Conservation (phyloP, 129 eudicot genomes). For the Flaveria robusta region DNA sequence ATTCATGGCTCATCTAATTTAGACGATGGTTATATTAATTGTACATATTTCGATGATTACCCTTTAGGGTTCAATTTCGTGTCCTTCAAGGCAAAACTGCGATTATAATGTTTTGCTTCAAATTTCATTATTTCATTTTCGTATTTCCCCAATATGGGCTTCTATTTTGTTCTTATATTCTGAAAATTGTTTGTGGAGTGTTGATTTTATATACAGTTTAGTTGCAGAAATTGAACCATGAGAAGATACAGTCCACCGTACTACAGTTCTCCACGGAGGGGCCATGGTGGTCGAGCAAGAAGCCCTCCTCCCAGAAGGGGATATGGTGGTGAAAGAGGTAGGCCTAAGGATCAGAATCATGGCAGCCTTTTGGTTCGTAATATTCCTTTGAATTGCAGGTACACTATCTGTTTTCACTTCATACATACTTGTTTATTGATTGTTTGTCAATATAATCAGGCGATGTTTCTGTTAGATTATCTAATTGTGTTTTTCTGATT, state of each 20-base stretch:
- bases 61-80: not conserved
- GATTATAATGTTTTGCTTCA: no score
- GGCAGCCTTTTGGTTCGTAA: slow-evolving; percentile 77
- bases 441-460: not conserved
- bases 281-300: slow-evolving; percentile 58
- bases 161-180: not conserved
- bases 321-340: slow-evolving; percentile 56
- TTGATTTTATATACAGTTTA: not conserved
- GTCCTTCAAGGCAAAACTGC: not conserved
- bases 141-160: not conserved
- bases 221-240: slow-evolving; percentile 43
- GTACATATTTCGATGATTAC: no score
- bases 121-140: not conserved
- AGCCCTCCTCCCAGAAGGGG: slow-evolving; percentile 74
- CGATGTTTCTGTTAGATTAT: not conserved
- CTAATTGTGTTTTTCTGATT: not conserved
- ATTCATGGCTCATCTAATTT: not conserved
- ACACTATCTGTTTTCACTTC: not conserved
- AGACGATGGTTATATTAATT: not conserved
- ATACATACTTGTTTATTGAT: not conserved
- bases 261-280: slow-evolving; percentile 72
- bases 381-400: slow-evolving; percentile 71
- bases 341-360: slow-evolving; percentile 58
- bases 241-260: slow-evolving; percentile 63
- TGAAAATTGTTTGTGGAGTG: not conserved